Base-by-base conservation (phyloP, 805 yeast genomes). In the Kazachstania taianensis region DNA sequence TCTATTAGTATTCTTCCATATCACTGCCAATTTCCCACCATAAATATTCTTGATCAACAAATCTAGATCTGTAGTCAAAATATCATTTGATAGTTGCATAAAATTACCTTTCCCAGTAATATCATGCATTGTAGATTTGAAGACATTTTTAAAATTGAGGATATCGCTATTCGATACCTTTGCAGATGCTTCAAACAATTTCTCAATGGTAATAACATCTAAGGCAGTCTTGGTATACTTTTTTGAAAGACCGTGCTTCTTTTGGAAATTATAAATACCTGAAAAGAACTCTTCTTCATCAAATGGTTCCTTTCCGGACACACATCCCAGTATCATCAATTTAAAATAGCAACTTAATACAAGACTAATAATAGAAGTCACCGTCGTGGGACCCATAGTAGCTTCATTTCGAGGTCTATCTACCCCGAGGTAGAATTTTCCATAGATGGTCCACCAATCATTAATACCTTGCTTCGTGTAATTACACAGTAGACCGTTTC, bases 401-500 rank as follows among this genome's bases (percentile, higher is more conserved):
- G 80, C 81, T 38, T 72, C 74, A 39, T 64, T 69, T 17, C 43
- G 41, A 20, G 61, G 59, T 16, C 54, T 47, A 9, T 48, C 53
- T 8, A 47, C 39, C 2, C 56, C 57, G 20, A 54, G 35, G 37
- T 52, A 56, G 17, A 41, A 31, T 27, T 46, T 57, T 0, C 94
- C 95, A 43, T 80, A 70, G 24, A 73, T 53, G 25, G 65, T 66
- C 96, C 97, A 89, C 96, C 97, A 89, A 30, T 67, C 65, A 2
- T 56, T 49, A 17, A 85, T 69, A 0, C 94, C 94, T 16, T 60
- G 66, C 41, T 78, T 79, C 0, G 98, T 89, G 38, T 70, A 67
- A 39, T 75, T 72, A 55, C 97, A 89, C 2, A 86, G 61, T 12
- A 89, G 61, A 0, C 98, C 97, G 59, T 92, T 96, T 38, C 83